Evolutionary conservation across 306 rosid genomes (phyloP).

Genomic region (Lithocarpus polystachyus): DNA sequence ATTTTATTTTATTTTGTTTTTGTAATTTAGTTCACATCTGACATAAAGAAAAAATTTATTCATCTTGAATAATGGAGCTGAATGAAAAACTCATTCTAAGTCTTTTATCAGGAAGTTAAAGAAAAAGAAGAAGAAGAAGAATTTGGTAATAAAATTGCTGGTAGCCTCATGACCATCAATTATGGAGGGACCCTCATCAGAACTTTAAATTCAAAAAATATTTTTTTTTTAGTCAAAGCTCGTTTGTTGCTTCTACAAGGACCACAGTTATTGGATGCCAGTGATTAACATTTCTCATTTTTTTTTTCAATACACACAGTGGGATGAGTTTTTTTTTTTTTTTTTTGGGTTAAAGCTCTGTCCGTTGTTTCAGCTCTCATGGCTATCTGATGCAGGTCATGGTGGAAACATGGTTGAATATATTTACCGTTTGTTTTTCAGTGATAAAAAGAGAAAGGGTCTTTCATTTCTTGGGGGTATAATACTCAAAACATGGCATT

Average conservation of each 20-base stretch:
- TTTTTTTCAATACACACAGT: background rate
- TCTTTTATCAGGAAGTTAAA: no score
- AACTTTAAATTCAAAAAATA: background rate
- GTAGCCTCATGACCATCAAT: background rate
- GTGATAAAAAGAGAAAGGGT: background rate
- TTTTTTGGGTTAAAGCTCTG: background rate
- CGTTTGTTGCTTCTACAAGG: background rate
- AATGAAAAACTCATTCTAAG: no score
- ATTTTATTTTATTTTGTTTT: no score
- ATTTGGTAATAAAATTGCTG: background rate
- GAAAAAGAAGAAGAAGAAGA: no score
- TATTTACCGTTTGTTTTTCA: background rate
- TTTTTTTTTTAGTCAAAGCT: background rate
- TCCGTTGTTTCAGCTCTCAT: no score
- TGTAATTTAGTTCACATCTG: no score
- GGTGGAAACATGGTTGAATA: no score
- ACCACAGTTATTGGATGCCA: background rate
- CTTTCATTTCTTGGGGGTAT: background rate
- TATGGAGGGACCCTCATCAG: background rate
- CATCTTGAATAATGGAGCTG: no score
- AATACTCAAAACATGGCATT: constrained; percentile 7
- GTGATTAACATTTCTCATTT: background rate
- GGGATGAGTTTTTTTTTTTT: background rate
- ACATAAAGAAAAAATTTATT: no score
- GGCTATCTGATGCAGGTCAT: no score